These are phyloP conservation scores for Pichia sp. DNA, from an alignment of 1,139 yeast genomes.

Conservation along the genomic window DNA sequence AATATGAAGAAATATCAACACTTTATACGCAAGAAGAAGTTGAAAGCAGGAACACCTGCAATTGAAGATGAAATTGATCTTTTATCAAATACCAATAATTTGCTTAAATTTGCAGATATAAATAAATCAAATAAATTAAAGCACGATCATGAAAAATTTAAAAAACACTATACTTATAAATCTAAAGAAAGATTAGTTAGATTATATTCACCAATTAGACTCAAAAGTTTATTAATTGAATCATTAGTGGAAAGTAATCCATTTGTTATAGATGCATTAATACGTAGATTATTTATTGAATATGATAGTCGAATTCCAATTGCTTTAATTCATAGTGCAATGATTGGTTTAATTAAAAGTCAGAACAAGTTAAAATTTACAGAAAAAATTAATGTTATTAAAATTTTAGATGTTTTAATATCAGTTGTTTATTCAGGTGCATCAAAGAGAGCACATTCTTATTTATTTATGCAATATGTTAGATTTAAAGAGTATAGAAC, in stretches of 20 bases:
- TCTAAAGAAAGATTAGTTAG: conserved; percentile 17
- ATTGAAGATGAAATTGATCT: too few species aligned
- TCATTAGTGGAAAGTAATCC: conserved; percentile 16
- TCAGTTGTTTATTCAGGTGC: conserved; percentile 13
- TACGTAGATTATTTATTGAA: conserved; percentile 17
- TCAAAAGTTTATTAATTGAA: conserved; percentile 20
- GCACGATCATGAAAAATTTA: too few species aligned
- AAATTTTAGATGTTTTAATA: conserved; percentile 22
- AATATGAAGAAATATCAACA: conserved; percentile 11
- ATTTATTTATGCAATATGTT: conserved; percentile 16
- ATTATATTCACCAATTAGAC: conserved; percentile 15
- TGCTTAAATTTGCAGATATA: too few species aligned
- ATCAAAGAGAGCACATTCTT: conserved; percentile 12
- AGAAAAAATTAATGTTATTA: conserved; percentile 20
- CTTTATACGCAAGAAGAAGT: neutral
- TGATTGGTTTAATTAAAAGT: conserved; percentile 20
- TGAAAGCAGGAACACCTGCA: neutral
- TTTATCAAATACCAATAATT: too few species aligned
- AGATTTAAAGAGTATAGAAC: conserved; percentile 14
- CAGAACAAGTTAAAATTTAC: conserved; percentile 6
- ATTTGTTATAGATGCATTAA: conserved; percentile 13
- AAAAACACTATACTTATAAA: conserved; percentile 7
- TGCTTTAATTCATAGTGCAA: conserved; percentile 20
- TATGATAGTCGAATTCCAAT: conserved; percentile 23
- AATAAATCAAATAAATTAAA: neutral